Evolutionary conservation across 2,329 filamentous ascomycete species (phyloP).

Genomic region (Venturia effusa): DNA sequence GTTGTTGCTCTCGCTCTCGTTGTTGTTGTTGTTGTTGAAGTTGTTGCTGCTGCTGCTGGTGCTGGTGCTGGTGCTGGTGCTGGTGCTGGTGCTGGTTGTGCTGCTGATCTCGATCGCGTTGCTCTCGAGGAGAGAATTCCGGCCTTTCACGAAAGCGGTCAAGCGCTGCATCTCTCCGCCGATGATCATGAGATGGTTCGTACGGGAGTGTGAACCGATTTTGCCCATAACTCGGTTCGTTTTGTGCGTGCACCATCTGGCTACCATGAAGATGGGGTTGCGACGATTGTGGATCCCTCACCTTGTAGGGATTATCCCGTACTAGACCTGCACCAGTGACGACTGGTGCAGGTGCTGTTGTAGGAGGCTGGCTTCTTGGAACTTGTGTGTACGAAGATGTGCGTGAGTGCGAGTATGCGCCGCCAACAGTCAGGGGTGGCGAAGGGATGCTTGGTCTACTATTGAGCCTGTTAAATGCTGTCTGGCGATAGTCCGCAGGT

Average conservation of each 20-base stretch:
- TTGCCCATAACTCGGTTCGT: neutral
- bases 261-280: neutral
- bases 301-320: neutral
- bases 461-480: constrained; percentile 3
- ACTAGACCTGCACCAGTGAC: neutral
- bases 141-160: constrained; percentile 2
- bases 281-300: neutral
- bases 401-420: constrained; percentile 3
- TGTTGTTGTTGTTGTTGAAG: neutral
- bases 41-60: neutral
- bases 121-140: neutral
- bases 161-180: neutral
- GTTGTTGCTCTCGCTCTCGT: constrained; percentile 2
- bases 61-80: neutral
- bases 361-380: neutral
- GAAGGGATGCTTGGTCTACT: neutral
- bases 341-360: neutral
- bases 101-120: neutral
- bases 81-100: neutral
- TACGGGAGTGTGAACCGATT: neutral
- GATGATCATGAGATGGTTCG: neutral
- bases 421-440: neutral
- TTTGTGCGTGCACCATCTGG: neutral
- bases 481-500: neutral
- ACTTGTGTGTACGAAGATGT: constrained; percentile 7